phyloP scores from a whole-genome alignment of 2,329 filamentous ascomycete species.

The Neonectria punicea region DNA sequence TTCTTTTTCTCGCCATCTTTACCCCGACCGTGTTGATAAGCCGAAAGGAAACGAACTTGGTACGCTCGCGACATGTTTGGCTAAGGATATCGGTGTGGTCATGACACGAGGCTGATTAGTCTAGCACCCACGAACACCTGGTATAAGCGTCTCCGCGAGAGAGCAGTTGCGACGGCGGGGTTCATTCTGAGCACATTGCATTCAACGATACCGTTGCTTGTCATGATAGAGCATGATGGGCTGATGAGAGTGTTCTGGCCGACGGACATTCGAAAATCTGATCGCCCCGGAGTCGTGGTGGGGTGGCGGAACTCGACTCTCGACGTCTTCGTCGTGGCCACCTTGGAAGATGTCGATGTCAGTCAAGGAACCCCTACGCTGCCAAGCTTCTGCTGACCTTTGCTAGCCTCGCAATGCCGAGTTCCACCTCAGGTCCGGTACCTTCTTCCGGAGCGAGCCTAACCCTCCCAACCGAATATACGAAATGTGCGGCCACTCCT shows the following conservation, averaged over 20 bases:
- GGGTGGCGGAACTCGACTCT: conserved; percentile 94
- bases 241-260: conserved; percentile 99
- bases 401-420: conserved; percentile 80
- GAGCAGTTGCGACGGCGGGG: conserved; percentile 95
- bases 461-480: conserved; percentile 85
- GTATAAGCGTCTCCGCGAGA: conserved; percentile 88
- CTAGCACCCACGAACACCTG: conserved; percentile 83
- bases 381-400: conserved; percentile 38
- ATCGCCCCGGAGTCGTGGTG: conserved; percentile 84
- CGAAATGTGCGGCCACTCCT: conserved; percentile 82
- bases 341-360: conserved; percentile 92
- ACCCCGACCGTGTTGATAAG: conserved; percentile 88
- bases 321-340: conserved; percentile 89
- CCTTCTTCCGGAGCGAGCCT: conserved; percentile 83
- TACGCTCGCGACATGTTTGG: conserved; percentile 56
- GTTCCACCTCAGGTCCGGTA: conserved; percentile 84
- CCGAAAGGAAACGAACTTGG: conserved; percentile 80
- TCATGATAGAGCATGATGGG: conserved; percentile 81
- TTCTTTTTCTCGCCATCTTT: conserved; percentile 86
- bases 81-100: background rate
- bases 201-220: conserved; percentile 49
- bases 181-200: conserved; percentile 76
- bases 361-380: conserved; percentile 43
- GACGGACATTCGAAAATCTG: conserved; percentile 79
- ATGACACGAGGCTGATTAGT: conserved; percentile 29